Conservation (phyloP, 2,329 filamentous ascomycete genomes). For the Venturia oleaginea region DNA sequence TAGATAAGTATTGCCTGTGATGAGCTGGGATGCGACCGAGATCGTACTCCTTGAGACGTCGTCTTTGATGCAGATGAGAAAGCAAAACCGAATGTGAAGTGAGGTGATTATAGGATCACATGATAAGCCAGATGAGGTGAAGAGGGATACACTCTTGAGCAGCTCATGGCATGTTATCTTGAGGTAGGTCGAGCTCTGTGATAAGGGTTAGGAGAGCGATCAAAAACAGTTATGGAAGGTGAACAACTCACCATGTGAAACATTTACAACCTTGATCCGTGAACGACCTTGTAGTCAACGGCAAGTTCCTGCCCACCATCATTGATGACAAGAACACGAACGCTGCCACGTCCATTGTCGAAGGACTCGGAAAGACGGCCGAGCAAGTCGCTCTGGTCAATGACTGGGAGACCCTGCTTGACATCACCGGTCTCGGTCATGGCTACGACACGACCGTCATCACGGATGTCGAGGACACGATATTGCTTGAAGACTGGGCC, state of each 20-base stretch:
- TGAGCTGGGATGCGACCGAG: background rate
- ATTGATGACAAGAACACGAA: slow-evolving; percentile 91
- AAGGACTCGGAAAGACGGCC: slow-evolving; percentile 73
- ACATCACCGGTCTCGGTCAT: slow-evolving; percentile 99
- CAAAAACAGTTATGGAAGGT: background rate
- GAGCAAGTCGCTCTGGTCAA: slow-evolving; percentile 90
- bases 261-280: slow-evolving; percentile 57
- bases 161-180: background rate
- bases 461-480: slow-evolving; percentile 94
- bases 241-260: background rate
- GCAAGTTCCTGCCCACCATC: slow-evolving; percentile 89
- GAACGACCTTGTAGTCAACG: slow-evolving; percentile 98
- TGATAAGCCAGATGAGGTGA: slow-evolving; percentile 14
- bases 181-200: background rate
- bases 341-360: slow-evolving; percentile 82
- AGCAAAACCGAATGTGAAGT: slow-evolving; percentile 13
- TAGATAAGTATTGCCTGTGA: background rate
- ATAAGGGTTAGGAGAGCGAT: background rate
- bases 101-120: slow-evolving; percentile 28
- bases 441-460: slow-evolving; percentile 72
- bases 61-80: slow-evolving; percentile 5
- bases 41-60: background rate
- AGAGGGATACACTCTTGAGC: background rate
- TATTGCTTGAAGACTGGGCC: slow-evolving; percentile 99
- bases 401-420: slow-evolving; percentile 88